These are phyloP conservation scores for Globisporangium heterothallicum DNA, from an alignment of 352 stramenopile species.

Conservation along the genomic window DNA sequence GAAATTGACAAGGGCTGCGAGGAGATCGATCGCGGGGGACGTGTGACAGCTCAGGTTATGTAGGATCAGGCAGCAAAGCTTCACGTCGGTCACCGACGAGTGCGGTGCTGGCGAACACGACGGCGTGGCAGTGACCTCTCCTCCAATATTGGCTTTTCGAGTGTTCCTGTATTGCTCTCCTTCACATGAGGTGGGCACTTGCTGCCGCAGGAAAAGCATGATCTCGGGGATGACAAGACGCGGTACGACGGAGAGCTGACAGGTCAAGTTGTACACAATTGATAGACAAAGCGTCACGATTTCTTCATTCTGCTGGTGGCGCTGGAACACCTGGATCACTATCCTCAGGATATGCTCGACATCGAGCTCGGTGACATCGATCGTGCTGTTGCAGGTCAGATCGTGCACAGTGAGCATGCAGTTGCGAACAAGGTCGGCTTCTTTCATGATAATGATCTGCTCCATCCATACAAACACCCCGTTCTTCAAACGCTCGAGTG, in stretches of 20 bases:
- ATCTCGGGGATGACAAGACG: constrained; percentile 51
- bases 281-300: constrained; percentile 63
- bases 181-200: constrained; percentile 27
- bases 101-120: too few species aligned
- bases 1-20: constrained; percentile 46
- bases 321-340: constrained; percentile 52
- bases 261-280: constrained; percentile 75
- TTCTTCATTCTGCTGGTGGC: constrained; percentile 38
- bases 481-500: constrained; percentile 49
- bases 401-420: constrained; percentile 75
- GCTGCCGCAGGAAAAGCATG: constrained; percentile 45
- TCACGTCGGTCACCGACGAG: constrained; percentile 20
- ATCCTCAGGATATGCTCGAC: constrained; percentile 63
- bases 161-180: not conserved
- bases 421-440: constrained; percentile 65
- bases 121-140: too few species aligned
- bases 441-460: constrained; percentile 73
- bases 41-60: constrained; percentile 66
- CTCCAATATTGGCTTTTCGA: not conserved
- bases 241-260: constrained; percentile 35
- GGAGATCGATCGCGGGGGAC: constrained; percentile 10
- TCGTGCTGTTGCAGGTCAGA: constrained; percentile 49
- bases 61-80: constrained; percentile 60
- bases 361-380: constrained; percentile 51
- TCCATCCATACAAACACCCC: constrained; percentile 76